A percentile compares a stretch with the other conserved stretches of the same genome.
These are phyloP conservation scores for Grifola frondosa DNA, from an alignment of 1,284 basidiomycete genomes.

Conservation along the genomic window DNA sequence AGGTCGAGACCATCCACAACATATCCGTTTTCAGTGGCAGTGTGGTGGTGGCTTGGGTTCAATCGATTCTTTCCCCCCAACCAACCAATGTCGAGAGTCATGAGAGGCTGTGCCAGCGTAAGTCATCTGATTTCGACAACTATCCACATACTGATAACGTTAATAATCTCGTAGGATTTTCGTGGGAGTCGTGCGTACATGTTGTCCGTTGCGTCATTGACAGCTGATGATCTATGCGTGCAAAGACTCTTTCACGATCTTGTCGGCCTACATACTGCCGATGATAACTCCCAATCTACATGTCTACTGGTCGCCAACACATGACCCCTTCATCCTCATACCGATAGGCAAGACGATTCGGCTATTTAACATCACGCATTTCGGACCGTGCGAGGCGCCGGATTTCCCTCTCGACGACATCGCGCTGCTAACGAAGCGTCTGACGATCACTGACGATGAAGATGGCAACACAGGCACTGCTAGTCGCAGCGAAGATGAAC, in stretches of 20 bases:
- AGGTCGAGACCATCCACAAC: not conserved
- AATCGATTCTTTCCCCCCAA: conserved; percentile 63
- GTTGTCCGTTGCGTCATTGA: not conserved
- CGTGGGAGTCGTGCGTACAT: conserved; percentile 59
- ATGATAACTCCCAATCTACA: conserved; percentile 40
- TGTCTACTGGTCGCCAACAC: conserved; percentile 41
- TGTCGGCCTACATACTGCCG: conserved; percentile 50
- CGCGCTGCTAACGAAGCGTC: conserved; percentile 15
- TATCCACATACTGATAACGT: not conserved
- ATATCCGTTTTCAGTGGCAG: conserved; percentile 35
- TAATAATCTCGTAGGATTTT: conserved; percentile 54
- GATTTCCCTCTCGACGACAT: conserved; percentile 24
- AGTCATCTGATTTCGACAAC: conserved; percentile 26
- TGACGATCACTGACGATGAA: conserved; percentile 9
- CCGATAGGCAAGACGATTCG: conserved; percentile 43
- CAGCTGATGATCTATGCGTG: not conserved
- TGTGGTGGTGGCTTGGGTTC: conserved; percentile 69
- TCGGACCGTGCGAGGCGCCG: conserved; percentile 38
- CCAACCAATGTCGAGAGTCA: conserved; percentile 38
- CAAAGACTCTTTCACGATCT: conserved; percentile 62
- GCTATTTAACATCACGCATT: conserved; percentile 48
- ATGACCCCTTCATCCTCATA: conserved; percentile 53
- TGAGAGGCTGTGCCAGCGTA: conserved; percentile 62
- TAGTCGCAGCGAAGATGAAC: not conserved
- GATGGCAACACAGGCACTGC: not conserved